Evolutionary conservation across 2,329 filamentous ascomycete genomes (phyloP).

Genomic region (Aspergillus luchuensis): DNA sequence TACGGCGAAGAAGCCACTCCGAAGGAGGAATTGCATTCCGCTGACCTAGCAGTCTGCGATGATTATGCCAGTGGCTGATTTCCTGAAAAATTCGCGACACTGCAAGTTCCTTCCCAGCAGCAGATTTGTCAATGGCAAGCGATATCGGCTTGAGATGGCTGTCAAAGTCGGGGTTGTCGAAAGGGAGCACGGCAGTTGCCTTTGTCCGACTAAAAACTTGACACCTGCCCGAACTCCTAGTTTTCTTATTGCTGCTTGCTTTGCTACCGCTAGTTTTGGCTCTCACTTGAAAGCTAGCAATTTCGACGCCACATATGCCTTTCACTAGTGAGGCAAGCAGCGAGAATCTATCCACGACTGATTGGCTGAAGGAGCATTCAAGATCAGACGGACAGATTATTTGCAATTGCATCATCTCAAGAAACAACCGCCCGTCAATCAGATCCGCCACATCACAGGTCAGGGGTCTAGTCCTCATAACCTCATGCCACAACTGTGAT

Average conservation of each 20-base stretch:
- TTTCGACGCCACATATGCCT: slow-evolving; percentile 2
- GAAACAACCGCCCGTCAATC: slow-evolving; percentile 57
- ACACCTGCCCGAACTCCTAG: neutral
- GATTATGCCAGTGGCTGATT: slow-evolving; percentile 39
- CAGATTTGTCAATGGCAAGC: slow-evolving; percentile 19
- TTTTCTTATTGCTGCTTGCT: neutral
- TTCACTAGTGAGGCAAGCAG: slow-evolving; percentile 11
- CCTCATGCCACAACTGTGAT: slow-evolving; percentile 39
- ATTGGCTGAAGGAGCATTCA: slow-evolving; percentile 3
- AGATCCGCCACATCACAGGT: slow-evolving; percentile 56
- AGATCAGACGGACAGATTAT: slow-evolving; percentile 6
- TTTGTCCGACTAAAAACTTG: neutral
- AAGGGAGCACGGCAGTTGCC: slow-evolving; percentile 22
- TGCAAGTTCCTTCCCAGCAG: slow-evolving; percentile 1
- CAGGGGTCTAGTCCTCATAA: slow-evolving; percentile 23
- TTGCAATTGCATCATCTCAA: slow-evolving; percentile 15
- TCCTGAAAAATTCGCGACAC: slow-evolving; percentile 31
- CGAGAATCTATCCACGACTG: slow-evolving; percentile 19
- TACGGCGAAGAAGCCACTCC: slow-evolving; percentile 39
- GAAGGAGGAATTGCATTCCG: slow-evolving; percentile 22
- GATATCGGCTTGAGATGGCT: slow-evolving; percentile 28
- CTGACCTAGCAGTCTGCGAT: slow-evolving; percentile 29
- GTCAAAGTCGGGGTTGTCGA: slow-evolving; percentile 32
- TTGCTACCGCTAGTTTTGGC: no score
- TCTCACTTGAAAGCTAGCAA: neutral